phyloP scores from a whole-genome alignment of 129 eudicot genomes.

The Mikania micrantha region DNA sequence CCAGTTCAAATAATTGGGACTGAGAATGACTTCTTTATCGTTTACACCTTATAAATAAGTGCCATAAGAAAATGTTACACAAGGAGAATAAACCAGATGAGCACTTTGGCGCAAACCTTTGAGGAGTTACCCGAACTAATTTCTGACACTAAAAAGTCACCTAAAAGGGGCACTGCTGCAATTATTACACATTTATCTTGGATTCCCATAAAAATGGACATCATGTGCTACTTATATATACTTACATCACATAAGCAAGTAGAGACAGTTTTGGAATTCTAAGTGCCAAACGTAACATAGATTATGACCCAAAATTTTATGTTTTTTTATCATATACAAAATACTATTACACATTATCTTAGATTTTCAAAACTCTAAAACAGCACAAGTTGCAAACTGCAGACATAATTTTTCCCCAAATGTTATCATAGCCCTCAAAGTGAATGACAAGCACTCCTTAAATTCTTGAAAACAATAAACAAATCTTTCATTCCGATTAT shows the following conservation, averaged over 20 bases:
- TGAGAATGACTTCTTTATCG: conserved; percentile 1
- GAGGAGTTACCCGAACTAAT: background rate
- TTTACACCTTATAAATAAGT: background rate
- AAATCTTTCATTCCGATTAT: background rate
- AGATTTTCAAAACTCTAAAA: background rate
- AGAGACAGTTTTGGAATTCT: background rate
- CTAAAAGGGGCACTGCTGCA: background rate
- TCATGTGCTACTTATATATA: conserved; percentile 6
- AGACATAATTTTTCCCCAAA: background rate
- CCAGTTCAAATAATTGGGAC: conserved; percentile 12
- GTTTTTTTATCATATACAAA: background rate
- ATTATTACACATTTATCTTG: background rate
- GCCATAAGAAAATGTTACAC: background rate
- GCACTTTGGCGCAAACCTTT: background rate
- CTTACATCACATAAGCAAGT: background rate
- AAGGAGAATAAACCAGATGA: background rate
- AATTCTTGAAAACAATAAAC: background rate
- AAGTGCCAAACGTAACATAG: background rate
- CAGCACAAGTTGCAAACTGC: background rate
- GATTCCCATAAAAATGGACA: background rate
- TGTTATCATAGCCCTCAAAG: background rate
- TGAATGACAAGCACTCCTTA: background rate
- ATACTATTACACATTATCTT: background rate
- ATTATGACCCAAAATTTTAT: background rate
- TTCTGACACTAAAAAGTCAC: background rate